Evolutionary conservation across 1,139 yeast species (phyloP), one percentile per base, ranked within the genome.

Genomic region (Pichia sp.): DNA sequence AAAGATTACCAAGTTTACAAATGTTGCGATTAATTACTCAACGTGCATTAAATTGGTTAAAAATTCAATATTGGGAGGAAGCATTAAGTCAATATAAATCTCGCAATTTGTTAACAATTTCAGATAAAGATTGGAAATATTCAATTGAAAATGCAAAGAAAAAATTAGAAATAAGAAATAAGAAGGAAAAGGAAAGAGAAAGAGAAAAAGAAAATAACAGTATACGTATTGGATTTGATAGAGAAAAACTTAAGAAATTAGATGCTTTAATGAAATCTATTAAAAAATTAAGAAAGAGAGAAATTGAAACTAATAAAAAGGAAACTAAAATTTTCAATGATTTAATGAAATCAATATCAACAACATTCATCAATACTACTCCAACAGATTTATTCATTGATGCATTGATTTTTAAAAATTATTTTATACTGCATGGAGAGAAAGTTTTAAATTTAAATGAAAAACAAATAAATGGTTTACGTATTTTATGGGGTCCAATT

Each of bases 11-110:
- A 0, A 74, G 85, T 36, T 59, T 88, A 40, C 79, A 75, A 42
- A 73, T 86, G 66, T 71, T 92, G 28, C 71, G 95, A 39, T 64
- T 71, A 33, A 78, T 83, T 5, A 68, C 81, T 5, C 60, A 63
- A 5, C 70, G 76, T 49, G 96, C 96, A 0, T 64, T 90, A 43
- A 69, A 66, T 8, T 94, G 98, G 97, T 67, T 92, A 3, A 75
- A 74, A 65, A 76, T 71, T 9, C 73, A 85, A 59, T 92, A 84
- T 66, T 92, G 98, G 99, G 58, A 63, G 40, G 70, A 68, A 34
- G 64, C 76, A 10, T 31, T 42, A 63, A 65, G 34, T 59, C 60
- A 42, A 18, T 46, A 46, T 32, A 42, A 46, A 4, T 37, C 34
- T 8, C 39, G 34, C 7, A 25, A 36, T 5, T 30, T 50, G 11